phyloP scores from a whole-genome alignment of 495 filamentous ascomycete genomes.

The Penicillium steckii region DNA sequence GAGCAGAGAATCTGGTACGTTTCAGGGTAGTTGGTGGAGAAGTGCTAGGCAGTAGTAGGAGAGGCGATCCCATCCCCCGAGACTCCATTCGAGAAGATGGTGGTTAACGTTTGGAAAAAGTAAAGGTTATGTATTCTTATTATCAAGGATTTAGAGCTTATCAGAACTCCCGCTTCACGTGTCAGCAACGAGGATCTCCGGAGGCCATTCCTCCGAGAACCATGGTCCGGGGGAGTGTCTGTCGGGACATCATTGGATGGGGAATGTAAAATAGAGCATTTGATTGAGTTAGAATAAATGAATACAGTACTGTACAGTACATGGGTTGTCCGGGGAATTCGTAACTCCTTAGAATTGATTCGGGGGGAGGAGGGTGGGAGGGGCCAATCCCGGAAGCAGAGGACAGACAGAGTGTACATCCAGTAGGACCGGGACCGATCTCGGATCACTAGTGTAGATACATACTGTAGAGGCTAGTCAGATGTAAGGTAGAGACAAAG shows the following conservation, averaged over 20 bases:
- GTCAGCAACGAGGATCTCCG: constrained; percentile 8
- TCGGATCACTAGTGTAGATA: no score
- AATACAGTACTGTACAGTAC: no score
- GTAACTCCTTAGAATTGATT: background rate
- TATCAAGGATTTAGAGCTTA: constrained; percentile 28
- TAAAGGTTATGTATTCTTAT: constrained; percentile 35
- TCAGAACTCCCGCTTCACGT: constrained; percentile 27
- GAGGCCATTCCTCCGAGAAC: background rate
- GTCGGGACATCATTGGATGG: background rate
- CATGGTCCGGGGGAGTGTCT: background rate
- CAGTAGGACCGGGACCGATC: no score
- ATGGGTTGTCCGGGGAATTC: constrained; percentile 10
- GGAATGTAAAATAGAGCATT: no score
- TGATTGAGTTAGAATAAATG: no score
- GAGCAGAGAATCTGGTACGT: no score
- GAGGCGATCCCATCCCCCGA: constrained; percentile 2
- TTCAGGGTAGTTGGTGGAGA: background rate
- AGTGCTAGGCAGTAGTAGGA: constrained; percentile 15
- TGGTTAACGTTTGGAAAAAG: constrained; percentile 7
- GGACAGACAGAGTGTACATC: no score
- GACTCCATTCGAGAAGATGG: no score
- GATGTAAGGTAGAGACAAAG: no score
- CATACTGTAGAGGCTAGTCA: no score
- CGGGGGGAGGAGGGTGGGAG: constrained; percentile 8
- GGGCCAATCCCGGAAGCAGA: constrained; percentile 21